Evolutionary conservation across 2,329 filamentous ascomycete genomes (phyloP), one percentile per base, ranked within the genome.

Genomic region (Parafenestella ontariensis): DNA sequence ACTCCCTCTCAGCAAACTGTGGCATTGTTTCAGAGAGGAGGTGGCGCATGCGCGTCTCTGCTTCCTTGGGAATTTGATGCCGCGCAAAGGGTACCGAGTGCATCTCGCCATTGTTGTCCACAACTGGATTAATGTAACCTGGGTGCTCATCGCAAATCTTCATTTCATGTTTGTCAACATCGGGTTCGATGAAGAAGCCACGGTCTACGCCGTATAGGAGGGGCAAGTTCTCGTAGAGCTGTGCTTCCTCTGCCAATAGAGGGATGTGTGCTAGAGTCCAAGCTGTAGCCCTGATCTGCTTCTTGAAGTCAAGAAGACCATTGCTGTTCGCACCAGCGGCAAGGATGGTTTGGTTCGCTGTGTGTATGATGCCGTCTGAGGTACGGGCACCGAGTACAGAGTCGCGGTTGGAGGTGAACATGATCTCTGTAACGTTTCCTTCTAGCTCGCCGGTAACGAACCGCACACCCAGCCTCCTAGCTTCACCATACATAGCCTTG

Each of bases 91-190:
- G 78, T 0, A 77, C 54, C 6, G 76, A 79, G 18, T 65, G 62
- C 28, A 64, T 59, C 21, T 73, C 65, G 7, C 69, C 73, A 24
- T 72, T 64, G 0, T 52, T 21, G 15, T 44, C 36, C 5, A 54
- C 50, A 9, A 79, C 58, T 39, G 77, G 80, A 53, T 85, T 84
- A 50, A 78, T 81, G 57, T 85, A 86, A 3, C 83, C 83, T 0
- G 83, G 83, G 53, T 85, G 83, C 59, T 85, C 82, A 56, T 86
- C 83, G 64, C 84, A 81, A 43, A 83, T 74, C 59, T 82, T 82
- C 15, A 82, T 69, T 53, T 82, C 76, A 39, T 76, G 72, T 1
- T 71, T 76, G 34, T 80, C 78, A 10, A 67, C 72, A 40, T 81
- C 78, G 0, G 80, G 79, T 48, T 82, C 79, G 64, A 82, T 79